phyloP scores from a whole-genome alignment of 306 rosid species.

The Medicago arabica region DNA sequence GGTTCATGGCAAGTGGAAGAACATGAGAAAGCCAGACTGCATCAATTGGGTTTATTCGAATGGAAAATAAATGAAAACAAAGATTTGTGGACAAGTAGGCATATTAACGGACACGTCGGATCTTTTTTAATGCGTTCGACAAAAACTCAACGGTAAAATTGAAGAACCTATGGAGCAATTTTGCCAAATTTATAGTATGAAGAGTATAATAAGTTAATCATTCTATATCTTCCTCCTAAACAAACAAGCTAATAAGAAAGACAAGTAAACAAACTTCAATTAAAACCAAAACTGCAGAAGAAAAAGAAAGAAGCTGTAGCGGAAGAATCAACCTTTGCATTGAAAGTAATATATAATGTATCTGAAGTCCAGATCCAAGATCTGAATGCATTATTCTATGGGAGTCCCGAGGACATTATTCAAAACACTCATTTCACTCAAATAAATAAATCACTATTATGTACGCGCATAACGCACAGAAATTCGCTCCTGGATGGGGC shows the following conservation, averaged over 20 bases:
- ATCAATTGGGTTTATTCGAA: too few relatives aligned
- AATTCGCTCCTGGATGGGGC: constrained; percentile 84
- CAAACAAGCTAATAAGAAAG: constrained; percentile 21
- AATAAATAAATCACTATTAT: constrained; percentile 41
- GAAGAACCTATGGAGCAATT: neutral
- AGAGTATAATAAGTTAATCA: neutral
- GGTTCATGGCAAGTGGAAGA: too few relatives aligned
- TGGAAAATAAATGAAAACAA: too few relatives aligned
- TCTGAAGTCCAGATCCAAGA: constrained; percentile 49
- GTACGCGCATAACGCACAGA: constrained; percentile 69
- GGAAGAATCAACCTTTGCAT: constrained; percentile 46
- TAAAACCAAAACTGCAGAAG: constrained; percentile 29
- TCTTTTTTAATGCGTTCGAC: too few relatives aligned
- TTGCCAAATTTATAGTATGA: neutral
- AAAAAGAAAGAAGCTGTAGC: neutral
- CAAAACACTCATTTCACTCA: constrained; percentile 55
- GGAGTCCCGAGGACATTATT: constrained; percentile 66
- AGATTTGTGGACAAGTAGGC: too few relatives aligned
- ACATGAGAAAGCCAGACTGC: too few relatives aligned
- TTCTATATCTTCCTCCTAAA: neutral
- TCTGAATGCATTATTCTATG: constrained; percentile 63
- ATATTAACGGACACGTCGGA: too few relatives aligned
- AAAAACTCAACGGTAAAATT: too few relatives aligned
- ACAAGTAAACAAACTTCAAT: neutral
- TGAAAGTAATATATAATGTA: constrained; percentile 49